Percentiles rank a stretch among this genome's conserved stretches.
phyloP scores from a whole-genome alignment of 2,329 filamentous ascomycete species.

The Colletotrichum godetiae region DNA sequence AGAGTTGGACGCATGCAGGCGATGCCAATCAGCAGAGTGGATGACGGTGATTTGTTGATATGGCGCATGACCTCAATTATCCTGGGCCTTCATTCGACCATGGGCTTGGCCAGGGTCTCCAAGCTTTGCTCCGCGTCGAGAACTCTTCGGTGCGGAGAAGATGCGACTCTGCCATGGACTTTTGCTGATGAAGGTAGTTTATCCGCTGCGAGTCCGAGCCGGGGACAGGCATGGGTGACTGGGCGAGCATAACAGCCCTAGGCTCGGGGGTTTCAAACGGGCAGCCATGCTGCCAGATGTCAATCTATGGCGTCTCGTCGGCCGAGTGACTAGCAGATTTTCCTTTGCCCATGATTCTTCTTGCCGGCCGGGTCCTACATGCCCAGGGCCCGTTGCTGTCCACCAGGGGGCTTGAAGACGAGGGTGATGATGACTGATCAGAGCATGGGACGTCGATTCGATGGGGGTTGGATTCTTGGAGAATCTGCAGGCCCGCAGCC shows the following conservation, averaged over 20 bases:
- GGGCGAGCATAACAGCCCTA: neutral
- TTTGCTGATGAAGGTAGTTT: slow-evolving; percentile 33
- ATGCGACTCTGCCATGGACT: slow-evolving; percentile 25
- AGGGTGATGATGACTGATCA: neutral
- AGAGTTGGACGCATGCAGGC: slow-evolving; percentile 6
- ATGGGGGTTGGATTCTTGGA: neutral
- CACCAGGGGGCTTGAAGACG: neutral
- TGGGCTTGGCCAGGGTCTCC: slow-evolving; percentile 26
- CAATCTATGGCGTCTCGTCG: neutral
- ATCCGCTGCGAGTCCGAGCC: slow-evolving; percentile 21
- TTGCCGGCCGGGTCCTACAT: neutral
- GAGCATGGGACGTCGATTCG: neutral
- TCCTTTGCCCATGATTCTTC: neutral
- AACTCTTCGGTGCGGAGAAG: slow-evolving; percentile 28
- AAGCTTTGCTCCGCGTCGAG: slow-evolving; percentile 22
- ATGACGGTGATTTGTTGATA: slow-evolving; percentile 12
- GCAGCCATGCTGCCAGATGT: neutral
- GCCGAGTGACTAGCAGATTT: neutral
- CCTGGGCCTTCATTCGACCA: neutral
- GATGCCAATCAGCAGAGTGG: slow-evolving; percentile 15
- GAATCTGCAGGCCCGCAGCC: neutral
- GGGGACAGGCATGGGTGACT: slow-evolving; percentile 17
- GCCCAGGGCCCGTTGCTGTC: neutral
- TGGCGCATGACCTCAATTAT: slow-evolving; percentile 11
- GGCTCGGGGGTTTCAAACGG: neutral